These are phyloP conservation scores for Sanghuangporus baumii DNA, from an alignment of 1,284 basidiomycete genomes.

Conservation along the genomic window DNA sequence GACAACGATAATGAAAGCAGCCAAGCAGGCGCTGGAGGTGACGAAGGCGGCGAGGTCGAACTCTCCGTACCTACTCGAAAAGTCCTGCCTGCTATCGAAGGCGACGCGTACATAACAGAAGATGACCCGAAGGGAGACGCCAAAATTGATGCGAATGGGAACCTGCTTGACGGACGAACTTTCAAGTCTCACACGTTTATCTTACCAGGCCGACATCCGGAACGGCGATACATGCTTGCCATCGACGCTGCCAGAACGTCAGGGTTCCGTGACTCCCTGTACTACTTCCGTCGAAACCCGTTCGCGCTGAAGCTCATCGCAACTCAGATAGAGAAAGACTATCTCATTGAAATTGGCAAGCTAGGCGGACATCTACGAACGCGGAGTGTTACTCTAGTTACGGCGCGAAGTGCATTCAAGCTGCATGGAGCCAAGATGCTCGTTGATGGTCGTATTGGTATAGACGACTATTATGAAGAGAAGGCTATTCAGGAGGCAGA, in stretches of 20 bases:
- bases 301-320: conserved; percentile 88
- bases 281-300: conserved; percentile 91
- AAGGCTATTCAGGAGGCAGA: conserved; percentile 68
- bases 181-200: conserved; percentile 89
- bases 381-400: conserved; percentile 89
- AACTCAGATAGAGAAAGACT: conserved; percentile 84
- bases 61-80: conserved; percentile 48
- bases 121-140: conserved; percentile 85
- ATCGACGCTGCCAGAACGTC: conserved; percentile 95
- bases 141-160: conserved; percentile 86
- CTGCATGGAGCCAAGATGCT: conserved; percentile 90
- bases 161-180: conserved; percentile 78
- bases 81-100: conserved; percentile 70
- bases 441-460: conserved; percentile 83
- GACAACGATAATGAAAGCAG: conserved; percentile 39
- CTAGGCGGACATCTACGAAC: conserved; percentile 86
- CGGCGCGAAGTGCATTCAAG: conserved; percentile 91
- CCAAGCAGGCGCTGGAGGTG: conserved; percentile 12
- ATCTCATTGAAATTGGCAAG: conserved; percentile 83
- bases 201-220: conserved; percentile 76
- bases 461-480: conserved; percentile 94
- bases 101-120: conserved; percentile 84
- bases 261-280: conserved; percentile 93
- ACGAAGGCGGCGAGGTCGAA: conserved; percentile 27
- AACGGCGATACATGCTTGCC: conserved; percentile 89